Conservation (phyloP, 768 basidiomycete genomes). For the Tylopilus intermedius region DNA sequence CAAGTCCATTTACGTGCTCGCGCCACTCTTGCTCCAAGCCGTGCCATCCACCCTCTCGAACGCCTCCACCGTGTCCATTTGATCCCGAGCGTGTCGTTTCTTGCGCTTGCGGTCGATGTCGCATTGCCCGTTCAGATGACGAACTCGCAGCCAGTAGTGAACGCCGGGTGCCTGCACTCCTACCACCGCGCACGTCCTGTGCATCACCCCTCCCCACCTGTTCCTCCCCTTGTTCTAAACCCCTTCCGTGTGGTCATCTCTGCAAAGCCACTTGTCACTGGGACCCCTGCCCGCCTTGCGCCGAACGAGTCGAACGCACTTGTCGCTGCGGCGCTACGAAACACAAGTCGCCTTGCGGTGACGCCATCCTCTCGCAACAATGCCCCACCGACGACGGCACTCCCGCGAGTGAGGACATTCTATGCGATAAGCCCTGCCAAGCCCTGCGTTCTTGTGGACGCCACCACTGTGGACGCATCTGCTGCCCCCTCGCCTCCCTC, state of each 20-base stretch:
- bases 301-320: slow-evolving; percentile 59
- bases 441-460: slow-evolving; percentile 78
- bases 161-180: slow-evolving; percentile 3
- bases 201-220: slow-evolving; percentile 81
- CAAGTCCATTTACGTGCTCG: slow-evolving; percentile 69
- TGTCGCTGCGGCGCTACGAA: slow-evolving; percentile 84
- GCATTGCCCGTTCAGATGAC: slow-evolving; percentile 35
- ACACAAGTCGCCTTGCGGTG: slow-evolving; percentile 44
- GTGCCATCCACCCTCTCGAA: slow-evolving; percentile 72
- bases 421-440: slow-evolving; percentile 77
- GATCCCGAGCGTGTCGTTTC: slow-evolving; percentile 62
- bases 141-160: slow-evolving; percentile 10
- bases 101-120: slow-evolving; percentile 77
- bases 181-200: slow-evolving; percentile 51
- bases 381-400: slow-evolving; percentile 20
- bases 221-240: slow-evolving; percentile 57
- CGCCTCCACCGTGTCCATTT: slow-evolving; percentile 60
- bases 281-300: slow-evolving; percentile 78
- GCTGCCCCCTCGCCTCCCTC: slow-evolving; percentile 82
- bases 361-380: slow-evolving; percentile 11
- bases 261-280: slow-evolving; percentile 71
- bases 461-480: slow-evolving; percentile 79
- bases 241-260: slow-evolving; percentile 66
- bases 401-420: slow-evolving; percentile 54
- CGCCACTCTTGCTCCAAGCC: slow-evolving; percentile 64